These are phyloP conservation scores for Noccaea caerulescens DNA, from an alignment of 345 rosid genomes.

Conservation along the genomic window DNA sequence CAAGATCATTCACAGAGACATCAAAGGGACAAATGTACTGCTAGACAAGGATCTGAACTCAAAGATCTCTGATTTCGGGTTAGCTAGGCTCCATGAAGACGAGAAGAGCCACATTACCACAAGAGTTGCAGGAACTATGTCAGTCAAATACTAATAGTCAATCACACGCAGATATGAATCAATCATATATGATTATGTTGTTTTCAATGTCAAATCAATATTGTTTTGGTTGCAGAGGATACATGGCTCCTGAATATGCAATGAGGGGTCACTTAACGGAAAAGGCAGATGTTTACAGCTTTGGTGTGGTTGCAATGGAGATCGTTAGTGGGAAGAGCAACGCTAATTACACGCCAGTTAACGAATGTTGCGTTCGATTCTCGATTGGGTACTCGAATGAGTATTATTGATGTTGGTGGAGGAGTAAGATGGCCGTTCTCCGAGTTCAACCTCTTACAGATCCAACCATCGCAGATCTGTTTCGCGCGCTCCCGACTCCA, in stretches of 20 bases:
- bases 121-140: constrained; percentile 64
- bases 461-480: no score
- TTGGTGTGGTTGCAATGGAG: constrained; percentile 53
- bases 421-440: no score
- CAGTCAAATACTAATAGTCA: constrained; percentile 19
- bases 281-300: constrained; percentile 59
- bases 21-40: constrained; percentile 57
- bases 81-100: constrained; percentile 59
- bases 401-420: no score
- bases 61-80: constrained; percentile 62
- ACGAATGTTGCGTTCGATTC: constrained; percentile 42
- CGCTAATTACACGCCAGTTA: constrained; percentile 37
- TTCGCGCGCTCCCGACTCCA: no score
- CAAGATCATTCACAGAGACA: constrained; percentile 62
- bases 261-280: constrained; percentile 52
- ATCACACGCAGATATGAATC: neutral
- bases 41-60: constrained; percentile 56
- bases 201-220: neutral
- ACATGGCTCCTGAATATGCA: constrained; percentile 61
- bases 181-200: neutral
- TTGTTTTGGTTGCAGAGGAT: constrained; percentile 42
- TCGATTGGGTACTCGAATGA: constrained; percentile 48
- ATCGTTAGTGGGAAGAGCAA: constrained; percentile 50
- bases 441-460: no score
- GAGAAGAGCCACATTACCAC: constrained; percentile 57